Base-by-base conservation (phyloP, 2,329 filamentous ascomycete species). In the Claviceps sp. region DNA sequence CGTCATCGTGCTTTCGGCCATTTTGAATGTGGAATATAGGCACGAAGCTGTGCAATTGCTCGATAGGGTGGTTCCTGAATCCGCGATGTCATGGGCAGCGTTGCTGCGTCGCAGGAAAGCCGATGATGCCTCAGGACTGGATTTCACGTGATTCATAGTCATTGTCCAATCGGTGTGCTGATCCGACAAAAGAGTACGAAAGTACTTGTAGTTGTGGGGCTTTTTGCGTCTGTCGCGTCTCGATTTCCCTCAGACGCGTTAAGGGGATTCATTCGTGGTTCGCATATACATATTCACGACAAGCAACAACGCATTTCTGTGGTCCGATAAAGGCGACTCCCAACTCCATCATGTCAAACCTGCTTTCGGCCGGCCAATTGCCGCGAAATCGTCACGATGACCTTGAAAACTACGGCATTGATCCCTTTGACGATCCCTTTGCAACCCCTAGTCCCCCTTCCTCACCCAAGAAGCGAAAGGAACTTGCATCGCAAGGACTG, bases 321-420 rank as follows among this genome's bases (percentile, higher is more conserved):
- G 11, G 5, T n/a, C 11, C 36, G 20, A 20, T 20, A 1, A 4
- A 39, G 14, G 17, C 26, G 7, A 29, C 3, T 38, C 4, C 37
- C 22, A 44, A 8, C 29, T 7, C 16, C 45, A 54, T 23, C 47
- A 62, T 66, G 57, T 52, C 60, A 13, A 57, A 62, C 1, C 53
- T 62, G 34, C 52, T 58, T 7, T 43, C 55, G 17, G 59, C 61
- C 0, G 53, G 53, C 17, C 45, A 52, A 11, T 23, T 54, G 16
- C 50, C 45, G 1, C 42, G 54, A 0, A 50, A 54, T 2, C 51
- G 54, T 23, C 68, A 82, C 29, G 80, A 86, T 55, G 82, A 83
- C 49, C 73, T 95, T 9, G 84, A 93, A 59, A 80, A 90, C 60
- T 91, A 91, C 62, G 83, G 88, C 58, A 72, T 82, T 11, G 81